Conservation (phyloP, 495 filamentous ascomycete species). For the Penicillium antarcticum region DNA sequence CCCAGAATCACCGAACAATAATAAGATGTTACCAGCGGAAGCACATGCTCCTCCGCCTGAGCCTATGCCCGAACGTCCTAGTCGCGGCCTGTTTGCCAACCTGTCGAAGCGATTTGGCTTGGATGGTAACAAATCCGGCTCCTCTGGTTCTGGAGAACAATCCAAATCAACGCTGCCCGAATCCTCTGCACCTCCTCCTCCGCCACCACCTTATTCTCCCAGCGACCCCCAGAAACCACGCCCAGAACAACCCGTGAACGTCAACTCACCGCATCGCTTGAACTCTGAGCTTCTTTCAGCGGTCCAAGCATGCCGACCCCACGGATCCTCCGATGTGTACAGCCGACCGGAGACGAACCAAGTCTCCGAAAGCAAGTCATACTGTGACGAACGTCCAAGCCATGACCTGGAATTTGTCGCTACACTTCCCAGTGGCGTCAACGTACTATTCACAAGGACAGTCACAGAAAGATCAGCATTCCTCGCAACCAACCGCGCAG, state of each 20-base stretch:
- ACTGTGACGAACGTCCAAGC: constrained; percentile 81
- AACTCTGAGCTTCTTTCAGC: constrained; percentile 69
- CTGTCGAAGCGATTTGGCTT: constrained; percentile 64
- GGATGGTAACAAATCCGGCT: constrained; percentile 38
- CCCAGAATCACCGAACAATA: constrained; percentile 55
- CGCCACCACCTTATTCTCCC: constrained; percentile 44
- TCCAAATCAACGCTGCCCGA: constrained; percentile 22
- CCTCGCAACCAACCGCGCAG: constrained; percentile 55
- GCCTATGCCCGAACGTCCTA: constrained; percentile 32
- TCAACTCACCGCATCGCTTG: constrained; percentile 49
- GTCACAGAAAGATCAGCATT: constrained; percentile 53
- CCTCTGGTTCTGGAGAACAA: constrained; percentile 22
- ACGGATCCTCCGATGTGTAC: constrained; percentile 69
- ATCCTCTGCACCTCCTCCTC: constrained; percentile 33
- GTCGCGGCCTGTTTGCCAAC: constrained; percentile 59
- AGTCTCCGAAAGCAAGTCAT: constrained; percentile 80
- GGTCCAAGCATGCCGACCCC: constrained; percentile 74
- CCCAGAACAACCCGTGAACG: constrained; percentile 35
- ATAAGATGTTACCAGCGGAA: constrained; percentile 20
- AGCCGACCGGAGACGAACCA: constrained; percentile 65
- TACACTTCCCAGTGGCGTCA: constrained; percentile 65
- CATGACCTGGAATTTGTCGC: constrained; percentile 76
- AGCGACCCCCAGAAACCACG: constrained; percentile 36
- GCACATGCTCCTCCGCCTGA: constrained; percentile 19
- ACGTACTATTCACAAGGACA: constrained; percentile 64